Evolutionary conservation across 2,329 filamentous ascomycete species (phyloP).

Genomic region (Chrysosporium keratinophilum): DNA sequence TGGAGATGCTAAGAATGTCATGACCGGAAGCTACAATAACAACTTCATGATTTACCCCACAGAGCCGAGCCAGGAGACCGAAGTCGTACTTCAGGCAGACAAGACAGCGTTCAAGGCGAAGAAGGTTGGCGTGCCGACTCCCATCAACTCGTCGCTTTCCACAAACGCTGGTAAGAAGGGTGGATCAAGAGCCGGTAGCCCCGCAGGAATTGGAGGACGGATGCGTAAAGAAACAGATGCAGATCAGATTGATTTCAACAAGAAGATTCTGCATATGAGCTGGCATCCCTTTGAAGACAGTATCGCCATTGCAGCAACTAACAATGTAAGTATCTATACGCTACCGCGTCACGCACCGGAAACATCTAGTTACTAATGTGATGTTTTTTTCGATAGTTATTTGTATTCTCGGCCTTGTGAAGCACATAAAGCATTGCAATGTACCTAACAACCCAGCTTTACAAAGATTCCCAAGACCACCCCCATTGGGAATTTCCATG

Average conservation of each 20-base stretch:
- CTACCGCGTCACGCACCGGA: neutral
- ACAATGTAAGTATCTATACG: constrained; percentile 65
- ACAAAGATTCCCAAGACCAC: neutral
- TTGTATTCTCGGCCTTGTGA: constrained; percentile 68
- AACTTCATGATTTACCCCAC: constrained; percentile 99
- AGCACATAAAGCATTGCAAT: neutral
- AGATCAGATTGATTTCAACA: constrained; percentile 99
- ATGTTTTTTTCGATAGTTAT: constrained; percentile 44
- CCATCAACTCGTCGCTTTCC: constrained; percentile 68
- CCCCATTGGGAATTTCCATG: neutral
- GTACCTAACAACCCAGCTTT: constrained; percentile 5
- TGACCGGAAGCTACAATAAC: constrained; percentile 99
- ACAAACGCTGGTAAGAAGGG: constrained; percentile 73
- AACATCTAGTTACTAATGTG: constrained; percentile 14
- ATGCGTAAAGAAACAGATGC: constrained; percentile 99
- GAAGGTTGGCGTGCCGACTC: constrained; percentile 95
- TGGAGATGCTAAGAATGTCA: constrained; percentile 95
- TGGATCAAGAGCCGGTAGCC: constrained; percentile 77
- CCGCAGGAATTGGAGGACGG: constrained; percentile 74
- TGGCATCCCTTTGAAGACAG: constrained; percentile 99
- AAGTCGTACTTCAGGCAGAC: constrained; percentile 93
- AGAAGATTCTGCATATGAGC: constrained; percentile 99
- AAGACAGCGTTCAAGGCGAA: constrained; percentile 99
- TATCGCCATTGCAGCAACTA: constrained; percentile 97
- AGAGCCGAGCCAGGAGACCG: constrained; percentile 88